These are phyloP conservation scores for Panaeolus cyanescens DNA, from an alignment of 768 basidiomycete species.

Conservation along the genomic window DNA sequence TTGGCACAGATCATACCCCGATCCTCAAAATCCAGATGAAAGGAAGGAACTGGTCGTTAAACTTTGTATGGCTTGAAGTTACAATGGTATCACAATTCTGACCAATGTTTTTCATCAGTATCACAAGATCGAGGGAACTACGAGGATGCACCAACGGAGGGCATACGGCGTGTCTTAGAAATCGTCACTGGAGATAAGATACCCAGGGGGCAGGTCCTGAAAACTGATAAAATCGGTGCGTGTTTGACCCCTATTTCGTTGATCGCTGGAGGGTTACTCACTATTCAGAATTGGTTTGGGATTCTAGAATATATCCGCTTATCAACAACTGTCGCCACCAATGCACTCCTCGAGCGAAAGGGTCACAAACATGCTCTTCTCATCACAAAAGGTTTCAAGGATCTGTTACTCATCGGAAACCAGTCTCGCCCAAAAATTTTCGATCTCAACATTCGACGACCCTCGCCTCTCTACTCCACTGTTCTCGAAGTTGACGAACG, in stretches of 20 bases:
- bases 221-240: conserved; percentile 81
- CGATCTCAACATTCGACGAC: conserved; percentile 86
- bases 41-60: conserved; percentile 89
- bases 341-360: conserved; percentile 92
- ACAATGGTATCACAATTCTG: neutral
- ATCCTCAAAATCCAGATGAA: conserved; percentile 58
- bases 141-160: conserved; percentile 91
- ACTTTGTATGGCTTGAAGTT: conserved; percentile 57
- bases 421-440: conserved; percentile 95
- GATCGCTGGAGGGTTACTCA: too few species aligned
- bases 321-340: conserved; percentile 95
- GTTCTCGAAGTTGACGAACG: conserved; percentile 87
- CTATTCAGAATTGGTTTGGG: too few species aligned
- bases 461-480: conserved; percentile 71
- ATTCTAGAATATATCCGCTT: conserved; percentile 89
- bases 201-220: conserved; percentile 63
- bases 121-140: conserved; percentile 91
- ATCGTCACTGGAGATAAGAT: conserved; percentile 69
- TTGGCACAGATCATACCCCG: conserved; percentile 64
- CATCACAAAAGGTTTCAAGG: conserved; percentile 90
- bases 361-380: conserved; percentile 90
- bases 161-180: conserved; percentile 86
- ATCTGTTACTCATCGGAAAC: conserved; percentile 91
- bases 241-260: neutral
- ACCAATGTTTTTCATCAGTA: conserved; percentile 43